Evolutionary conservation across 345 rosid species (phyloP), one percentile per base, ranked within the genome.

Genomic region (Viola odorata): DNA sequence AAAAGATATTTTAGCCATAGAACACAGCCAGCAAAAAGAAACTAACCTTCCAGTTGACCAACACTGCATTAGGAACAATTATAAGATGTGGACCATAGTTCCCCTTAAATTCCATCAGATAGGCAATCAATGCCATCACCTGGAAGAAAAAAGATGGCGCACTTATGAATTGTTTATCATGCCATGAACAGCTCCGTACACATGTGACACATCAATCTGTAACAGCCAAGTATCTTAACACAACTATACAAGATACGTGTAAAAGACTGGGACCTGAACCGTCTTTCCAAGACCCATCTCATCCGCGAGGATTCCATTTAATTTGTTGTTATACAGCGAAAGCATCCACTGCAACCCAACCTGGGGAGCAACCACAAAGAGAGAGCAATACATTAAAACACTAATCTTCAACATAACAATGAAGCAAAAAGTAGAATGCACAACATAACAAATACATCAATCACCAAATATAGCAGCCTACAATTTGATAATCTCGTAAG

Each of bases 251-350:
- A 2, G 32, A 23, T 0, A 23, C 1, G 32, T 23, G 32, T 23
- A 23, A 23, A 23, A 23, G 32, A 23, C 32, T 23, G 1, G 2
- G 58, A 91, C 99, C 99, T 95, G 99, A 55, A 95, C 99, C 64
- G 99, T 95, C 85, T 95, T 95, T 57, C 99, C 99, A 69, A 95
- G 98, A 68, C 99, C 99, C 99, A 95, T 95, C 82, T 95, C 99
- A 80, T 95, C 99, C 15, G 99, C 99, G 78, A 95, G 73, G 68
- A 95, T 95, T 68, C 99, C 99, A 81, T 95, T 95, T 68, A 95
- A 77, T 81, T 95, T 95, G 76, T 95, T 95, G 69, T 95, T 95
- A 66, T 95, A 95, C 79, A 95, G 76, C 36, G 99, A 91, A 77
- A 95, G 96, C 99, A 95, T 95, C 99, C 99, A 95, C 48, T 95